Conservation (phyloP, 306 rosid species). For the Sophora flavescens region DNA sequence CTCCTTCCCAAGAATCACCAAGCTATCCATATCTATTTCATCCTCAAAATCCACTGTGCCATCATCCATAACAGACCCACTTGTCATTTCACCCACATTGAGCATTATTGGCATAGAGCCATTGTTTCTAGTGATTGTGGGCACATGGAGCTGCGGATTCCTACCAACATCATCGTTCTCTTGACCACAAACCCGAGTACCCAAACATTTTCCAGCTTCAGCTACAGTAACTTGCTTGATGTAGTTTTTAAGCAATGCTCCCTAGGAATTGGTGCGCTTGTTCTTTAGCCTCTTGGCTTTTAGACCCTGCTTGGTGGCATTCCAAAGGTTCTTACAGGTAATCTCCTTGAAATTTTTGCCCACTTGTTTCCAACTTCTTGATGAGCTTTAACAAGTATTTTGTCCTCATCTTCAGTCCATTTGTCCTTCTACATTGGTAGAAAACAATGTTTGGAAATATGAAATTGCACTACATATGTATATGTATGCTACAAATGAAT, state of each 20-base stretch:
- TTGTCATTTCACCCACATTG: not conserved
- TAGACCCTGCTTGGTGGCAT: constrained; percentile 68
- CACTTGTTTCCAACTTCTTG: constrained; percentile 69
- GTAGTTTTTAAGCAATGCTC: constrained; percentile 58
- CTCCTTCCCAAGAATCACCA: constrained; percentile 1
- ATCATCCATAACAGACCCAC: constrained; percentile 18
- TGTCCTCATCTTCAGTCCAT: constrained; percentile 81
- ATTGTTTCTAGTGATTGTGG: not conserved
- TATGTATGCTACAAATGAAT: not conserved
- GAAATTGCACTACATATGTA: not conserved
- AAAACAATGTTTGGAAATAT: not conserved
- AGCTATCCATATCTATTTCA: constrained; percentile 30
- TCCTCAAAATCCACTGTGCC: constrained; percentile 27
- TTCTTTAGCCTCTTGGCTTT: constrained; percentile 49
- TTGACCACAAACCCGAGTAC: too few species aligned
- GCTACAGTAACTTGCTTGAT: constrained; percentile 47
- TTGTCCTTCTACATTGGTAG: constrained; percentile 66
- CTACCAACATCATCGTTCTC: not conserved
- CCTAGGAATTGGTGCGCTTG: not conserved
- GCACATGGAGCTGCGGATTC: not conserved
- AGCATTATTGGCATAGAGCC: not conserved
- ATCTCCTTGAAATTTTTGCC: constrained; percentile 73
- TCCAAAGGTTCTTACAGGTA: constrained; percentile 85
- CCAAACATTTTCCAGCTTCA: not conserved
- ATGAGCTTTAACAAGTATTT: constrained; percentile 64